These are phyloP conservation scores for Marchantia paleacea DNA, from an alignment of 225 moss, liverwort and hornwort species.

Conservation along the genomic window DNA sequence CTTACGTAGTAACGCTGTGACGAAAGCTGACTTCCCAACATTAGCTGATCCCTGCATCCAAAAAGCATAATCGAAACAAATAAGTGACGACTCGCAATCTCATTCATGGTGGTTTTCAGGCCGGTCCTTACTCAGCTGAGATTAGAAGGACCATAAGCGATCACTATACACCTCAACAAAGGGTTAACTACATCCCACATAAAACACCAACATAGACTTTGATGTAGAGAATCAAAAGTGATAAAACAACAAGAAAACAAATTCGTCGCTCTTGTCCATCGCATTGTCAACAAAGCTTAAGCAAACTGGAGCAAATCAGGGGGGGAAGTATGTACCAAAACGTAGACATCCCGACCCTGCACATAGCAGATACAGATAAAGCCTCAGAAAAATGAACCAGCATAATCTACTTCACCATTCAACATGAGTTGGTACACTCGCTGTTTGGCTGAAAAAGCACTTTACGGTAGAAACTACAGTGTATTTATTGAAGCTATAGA, in stretches of 20 bases:
- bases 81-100: background rate
- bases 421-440: background rate
- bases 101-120: background rate
- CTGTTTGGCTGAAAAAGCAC: too few relatives aligned
- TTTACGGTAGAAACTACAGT: background rate
- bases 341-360: conserved; percentile 97
- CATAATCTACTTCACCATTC: background rate
- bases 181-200: background rate
- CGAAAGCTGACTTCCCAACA: conserved; percentile 96
- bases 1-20: conserved; percentile 88
- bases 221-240: too few relatives aligned
- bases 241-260: too few relatives aligned
- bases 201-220: too few relatives aligned
- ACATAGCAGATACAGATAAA: background rate
- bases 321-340: conserved; percentile 50
- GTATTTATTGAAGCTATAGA: too few relatives aligned
- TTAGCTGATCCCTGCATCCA: conserved; percentile 88
- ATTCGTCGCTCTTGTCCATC: background rate
- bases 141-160: background rate
- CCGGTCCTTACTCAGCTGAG: background rate
- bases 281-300: background rate
- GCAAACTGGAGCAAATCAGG: too few relatives aligned
- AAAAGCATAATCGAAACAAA: background rate
- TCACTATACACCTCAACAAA: background rate
- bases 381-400: background rate